Evolutionary conservation across 805 yeast genomes (phyloP).

Genomic region (Limtongia smithiae): DNA sequence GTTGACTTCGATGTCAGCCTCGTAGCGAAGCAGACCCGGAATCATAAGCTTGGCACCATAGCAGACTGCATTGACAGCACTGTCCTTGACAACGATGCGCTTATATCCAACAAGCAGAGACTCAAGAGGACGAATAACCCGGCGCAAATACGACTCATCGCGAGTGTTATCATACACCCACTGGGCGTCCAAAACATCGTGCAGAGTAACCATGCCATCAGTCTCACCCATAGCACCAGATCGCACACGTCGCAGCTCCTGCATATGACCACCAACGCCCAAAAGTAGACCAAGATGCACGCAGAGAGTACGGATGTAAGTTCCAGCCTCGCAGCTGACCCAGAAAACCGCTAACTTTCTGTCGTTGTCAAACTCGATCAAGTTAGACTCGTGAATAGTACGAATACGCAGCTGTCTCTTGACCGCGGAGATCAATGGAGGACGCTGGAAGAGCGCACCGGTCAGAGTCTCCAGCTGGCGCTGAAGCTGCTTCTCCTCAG

Average conservation of each 20-base stretch:
- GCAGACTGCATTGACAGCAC: constrained; percentile 97
- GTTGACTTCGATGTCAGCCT: constrained; percentile 93
- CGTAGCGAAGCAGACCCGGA: constrained; percentile 96
- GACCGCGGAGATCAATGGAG: constrained; percentile 97
- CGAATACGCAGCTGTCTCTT: constrained; percentile 98
- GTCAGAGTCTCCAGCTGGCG: constrained; percentile 89
- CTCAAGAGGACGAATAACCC: constrained; percentile 91
- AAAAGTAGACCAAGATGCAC: constrained; percentile 97
- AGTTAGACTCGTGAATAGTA: constrained; percentile 92
- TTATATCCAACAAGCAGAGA: constrained; percentile 90
- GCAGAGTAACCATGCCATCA: constrained; percentile 90
- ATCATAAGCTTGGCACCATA: constrained; percentile 99
- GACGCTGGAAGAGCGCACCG: constrained; percentile 98
- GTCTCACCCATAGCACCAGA: constrained; percentile 91
- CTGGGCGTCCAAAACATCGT: constrained; percentile 97
- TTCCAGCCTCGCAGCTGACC: constrained; percentile 99
- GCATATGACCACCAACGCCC: constrained; percentile 99
- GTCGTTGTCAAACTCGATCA: constrained; percentile 94
- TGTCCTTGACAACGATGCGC: constrained; percentile 90
- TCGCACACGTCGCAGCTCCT: constrained; percentile 98
- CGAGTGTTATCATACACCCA: constrained; percentile 96
- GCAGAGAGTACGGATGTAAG: constrained; percentile 98
- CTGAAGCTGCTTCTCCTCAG: constrained; percentile 84
- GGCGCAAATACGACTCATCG: constrained; percentile 93
- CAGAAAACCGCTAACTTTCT: constrained; percentile 97